phyloP scores from a whole-genome alignment of 2,329 filamentous ascomycete genomes.

The Beauveria pseudobassiana region DNA sequence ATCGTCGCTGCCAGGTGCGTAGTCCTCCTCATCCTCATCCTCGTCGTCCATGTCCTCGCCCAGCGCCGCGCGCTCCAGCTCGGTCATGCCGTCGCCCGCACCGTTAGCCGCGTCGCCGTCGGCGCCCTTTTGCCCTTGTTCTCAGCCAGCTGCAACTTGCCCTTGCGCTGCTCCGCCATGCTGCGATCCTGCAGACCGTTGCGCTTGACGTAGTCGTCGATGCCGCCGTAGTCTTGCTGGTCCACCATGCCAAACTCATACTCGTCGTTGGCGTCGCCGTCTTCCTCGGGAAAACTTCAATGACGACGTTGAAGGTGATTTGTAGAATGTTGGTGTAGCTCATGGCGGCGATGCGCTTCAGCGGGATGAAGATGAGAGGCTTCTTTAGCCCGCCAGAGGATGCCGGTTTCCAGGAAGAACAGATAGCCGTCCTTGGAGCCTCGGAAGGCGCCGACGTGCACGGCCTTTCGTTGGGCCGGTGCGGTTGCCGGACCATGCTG shows the following conservation, averaged over 20 bases:
- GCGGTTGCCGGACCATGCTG: constrained; percentile 47
- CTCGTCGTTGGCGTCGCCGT: constrained; percentile 46
- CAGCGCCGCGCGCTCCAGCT: constrained; percentile 40
- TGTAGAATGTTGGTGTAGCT: constrained; percentile 62
- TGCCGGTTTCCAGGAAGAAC: constrained; percentile 59
- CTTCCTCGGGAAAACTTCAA: constrained; percentile 46
- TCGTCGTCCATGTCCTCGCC: constrained; percentile 54
- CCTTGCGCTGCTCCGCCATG: constrained; percentile 60
- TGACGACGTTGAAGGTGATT: constrained; percentile 60
- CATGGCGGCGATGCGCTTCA: constrained; percentile 53
- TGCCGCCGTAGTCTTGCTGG: constrained; percentile 58
- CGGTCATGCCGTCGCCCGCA: constrained; percentile 34
- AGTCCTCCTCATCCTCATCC: constrained; percentile 55
- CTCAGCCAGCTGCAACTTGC: constrained; percentile 54
- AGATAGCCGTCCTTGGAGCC: constrained; percentile 63
- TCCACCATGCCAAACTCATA: constrained; percentile 64
- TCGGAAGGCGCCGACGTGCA: constrained; percentile 58
- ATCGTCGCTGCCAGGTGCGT: constrained; percentile 54
- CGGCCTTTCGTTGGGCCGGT: constrained; percentile 54
- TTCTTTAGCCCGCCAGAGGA: constrained; percentile 66
- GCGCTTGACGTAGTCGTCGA: constrained; percentile 55
- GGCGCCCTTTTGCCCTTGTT: constrained; percentile 44
- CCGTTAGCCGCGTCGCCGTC: constrained; percentile 28
- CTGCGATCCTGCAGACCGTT: constrained; percentile 58
- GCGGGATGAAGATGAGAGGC: constrained; percentile 56